Percentiles rank a stretch among this genome's conserved stretches.
phyloP scores from a whole-genome alignment of 2,329 filamentous ascomycete genomes.

The Fusarium subglutinans region DNA sequence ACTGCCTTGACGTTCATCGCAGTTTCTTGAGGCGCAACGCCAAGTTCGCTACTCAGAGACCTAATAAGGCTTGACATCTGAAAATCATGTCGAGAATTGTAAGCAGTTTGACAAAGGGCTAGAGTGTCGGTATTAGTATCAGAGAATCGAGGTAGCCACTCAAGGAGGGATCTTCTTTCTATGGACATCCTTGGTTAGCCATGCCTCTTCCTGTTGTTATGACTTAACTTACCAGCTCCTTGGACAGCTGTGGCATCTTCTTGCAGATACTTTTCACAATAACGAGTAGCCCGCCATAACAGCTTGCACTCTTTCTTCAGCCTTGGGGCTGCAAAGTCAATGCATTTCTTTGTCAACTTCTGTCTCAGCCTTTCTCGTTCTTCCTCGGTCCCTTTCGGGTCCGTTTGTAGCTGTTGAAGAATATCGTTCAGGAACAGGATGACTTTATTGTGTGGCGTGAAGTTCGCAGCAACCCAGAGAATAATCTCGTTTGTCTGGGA shows the following conservation, averaged over 20 bases:
- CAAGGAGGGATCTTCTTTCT: conserved; percentile 1
- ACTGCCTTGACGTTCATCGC: conserved; percentile 41
- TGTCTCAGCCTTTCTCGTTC: not conserved
- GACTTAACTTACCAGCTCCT: conserved; percentile 1
- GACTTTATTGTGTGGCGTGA: conserved; percentile 30
- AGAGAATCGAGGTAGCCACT: conserved; percentile 24
- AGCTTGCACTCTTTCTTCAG: conserved; percentile 37
- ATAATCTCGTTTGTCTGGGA: conserved; percentile 42
- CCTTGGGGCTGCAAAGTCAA: conserved; percentile 33
- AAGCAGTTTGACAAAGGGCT: conserved; percentile 20
- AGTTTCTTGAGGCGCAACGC: not conserved
- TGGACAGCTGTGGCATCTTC: not conserved
- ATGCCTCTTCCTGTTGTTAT: not conserved
- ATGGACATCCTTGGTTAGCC: not conserved
- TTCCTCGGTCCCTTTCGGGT: not conserved
- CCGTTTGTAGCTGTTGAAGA: conserved; percentile 30
- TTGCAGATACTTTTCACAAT: conserved; percentile 23
- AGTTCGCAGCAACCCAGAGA: conserved; percentile 58
- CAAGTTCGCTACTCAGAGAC: conserved; percentile 13
- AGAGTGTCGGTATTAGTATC: not conserved
- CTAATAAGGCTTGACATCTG: conserved; percentile 29
- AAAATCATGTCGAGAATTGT: conserved; percentile 22
- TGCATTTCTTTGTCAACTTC: conserved; percentile 1
- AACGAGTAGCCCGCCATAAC: conserved; percentile 12
- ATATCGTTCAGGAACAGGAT: conserved; percentile 43